phyloP scores from a whole-genome alignment of 73 alveolate genomes.

The Tetrahymena borealis region DNA sequence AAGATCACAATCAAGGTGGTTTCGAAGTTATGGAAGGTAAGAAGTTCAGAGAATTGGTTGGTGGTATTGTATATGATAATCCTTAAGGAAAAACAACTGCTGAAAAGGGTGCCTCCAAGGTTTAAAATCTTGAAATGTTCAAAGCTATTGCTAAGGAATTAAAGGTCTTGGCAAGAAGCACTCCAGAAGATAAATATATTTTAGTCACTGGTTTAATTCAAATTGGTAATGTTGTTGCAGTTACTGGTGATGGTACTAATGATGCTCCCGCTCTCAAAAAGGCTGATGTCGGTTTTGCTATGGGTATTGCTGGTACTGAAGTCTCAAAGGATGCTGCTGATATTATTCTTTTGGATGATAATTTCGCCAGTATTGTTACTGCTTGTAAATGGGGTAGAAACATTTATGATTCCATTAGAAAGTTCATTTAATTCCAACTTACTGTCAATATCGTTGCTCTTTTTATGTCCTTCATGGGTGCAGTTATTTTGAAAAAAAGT shows the following conservation, averaged over 20 bases:
- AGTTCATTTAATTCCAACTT: slow-evolving; percentile 70
- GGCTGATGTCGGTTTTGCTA: slow-evolving; percentile 87
- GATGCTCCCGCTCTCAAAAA: slow-evolving; percentile 66
- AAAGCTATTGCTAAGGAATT: slow-evolving; percentile 45
- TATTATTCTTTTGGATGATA: slow-evolving; percentile 69
- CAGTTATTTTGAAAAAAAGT: slow-evolving; percentile 57
- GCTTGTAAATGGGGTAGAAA: slow-evolving; percentile 83
- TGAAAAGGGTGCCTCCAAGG: slow-evolving; percentile 48
- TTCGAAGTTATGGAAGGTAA: slow-evolving; percentile 51
- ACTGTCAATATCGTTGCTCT: slow-evolving; percentile 76
- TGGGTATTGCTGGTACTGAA: slow-evolving; percentile 75
- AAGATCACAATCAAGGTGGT: neutral
- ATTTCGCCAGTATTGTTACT: slow-evolving; percentile 61
- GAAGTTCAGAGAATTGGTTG: slow-evolving; percentile 49
- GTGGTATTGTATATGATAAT: slow-evolving; percentile 34
- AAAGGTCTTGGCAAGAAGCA: slow-evolving; percentile 83
- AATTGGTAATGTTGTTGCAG: slow-evolving; percentile 81
- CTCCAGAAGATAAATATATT: slow-evolving; percentile 82
- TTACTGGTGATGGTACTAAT: slow-evolving; percentile 92
- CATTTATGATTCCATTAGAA: slow-evolving; percentile 69
- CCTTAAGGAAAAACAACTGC: neutral
- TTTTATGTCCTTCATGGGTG: slow-evolving; percentile 70
- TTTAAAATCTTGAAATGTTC: slow-evolving; percentile 66
- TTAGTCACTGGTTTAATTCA: slow-evolving; percentile 80
- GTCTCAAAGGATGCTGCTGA: slow-evolving; percentile 83